phyloP scores from a whole-genome alignment of 1,139 yeast genomes.

The Suhomyces taliae region DNA sequence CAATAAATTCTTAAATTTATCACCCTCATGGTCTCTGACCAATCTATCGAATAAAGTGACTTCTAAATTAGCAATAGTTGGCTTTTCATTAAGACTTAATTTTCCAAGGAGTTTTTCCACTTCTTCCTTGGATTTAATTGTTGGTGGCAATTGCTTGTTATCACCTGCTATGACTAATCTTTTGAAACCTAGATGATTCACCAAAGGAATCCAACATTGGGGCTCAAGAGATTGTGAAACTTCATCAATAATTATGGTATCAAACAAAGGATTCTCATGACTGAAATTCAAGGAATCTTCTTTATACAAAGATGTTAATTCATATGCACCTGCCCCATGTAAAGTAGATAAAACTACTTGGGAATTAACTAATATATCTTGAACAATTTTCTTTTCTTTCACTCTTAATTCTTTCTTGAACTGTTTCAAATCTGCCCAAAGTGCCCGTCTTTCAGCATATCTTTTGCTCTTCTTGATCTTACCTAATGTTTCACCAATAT shows the following conservation, averaged over 20 bases:
- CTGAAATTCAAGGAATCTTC: constrained; percentile 20
- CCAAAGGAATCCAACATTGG: constrained; percentile 95
- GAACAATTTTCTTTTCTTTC: constrained; percentile 65
- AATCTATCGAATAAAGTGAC: constrained; percentile 80
- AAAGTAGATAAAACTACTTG: constrained; percentile 78
- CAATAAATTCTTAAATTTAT: constrained; percentile 53
- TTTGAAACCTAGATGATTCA: constrained; percentile 59
- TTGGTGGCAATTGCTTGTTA: constrained; percentile 83
- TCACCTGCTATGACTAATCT: constrained; percentile 81
- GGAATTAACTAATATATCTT: constrained; percentile 58
- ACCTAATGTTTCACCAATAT: constrained; percentile 61
- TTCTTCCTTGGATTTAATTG: constrained; percentile 50
- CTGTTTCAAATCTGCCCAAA: constrained; percentile 68
- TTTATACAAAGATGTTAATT: constrained; percentile 51
- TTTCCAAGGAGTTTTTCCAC: constrained; percentile 28
- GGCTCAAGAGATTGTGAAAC: constrained; percentile 94
- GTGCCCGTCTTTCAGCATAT: constrained; percentile 61
- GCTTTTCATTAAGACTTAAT: constrained; percentile 5
- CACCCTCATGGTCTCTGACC: constrained; percentile 50
- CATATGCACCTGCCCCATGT: constrained; percentile 84
- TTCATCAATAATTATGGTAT: constrained; percentile 88
- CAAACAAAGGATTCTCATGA: constrained; percentile 51
- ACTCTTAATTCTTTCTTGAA: constrained; percentile 66
- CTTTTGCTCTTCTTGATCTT: constrained; percentile 65
- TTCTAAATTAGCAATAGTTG: constrained; percentile 46